phyloP scores from a whole-genome alignment of 139 green algal genomes.

The Coelastrella sp. region DNA sequence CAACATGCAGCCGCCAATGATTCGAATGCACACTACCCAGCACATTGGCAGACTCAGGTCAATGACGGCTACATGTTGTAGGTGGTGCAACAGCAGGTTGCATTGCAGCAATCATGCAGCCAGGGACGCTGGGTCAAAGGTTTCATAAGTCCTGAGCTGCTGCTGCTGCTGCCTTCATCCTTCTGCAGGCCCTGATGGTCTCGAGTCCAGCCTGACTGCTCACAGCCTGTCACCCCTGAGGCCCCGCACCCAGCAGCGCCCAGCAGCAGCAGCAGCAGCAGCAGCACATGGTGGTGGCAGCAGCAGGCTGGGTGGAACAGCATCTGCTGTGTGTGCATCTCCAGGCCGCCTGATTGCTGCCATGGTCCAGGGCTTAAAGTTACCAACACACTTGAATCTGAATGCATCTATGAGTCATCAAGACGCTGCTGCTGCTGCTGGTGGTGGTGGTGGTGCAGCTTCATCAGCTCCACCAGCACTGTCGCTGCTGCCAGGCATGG shows the following conservation, averaged over 20 bases:
- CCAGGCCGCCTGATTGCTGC: slow-evolving; percentile 14
- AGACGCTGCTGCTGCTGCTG: background rate
- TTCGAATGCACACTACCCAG: no score
- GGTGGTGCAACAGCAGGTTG: no score
- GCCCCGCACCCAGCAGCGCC: background rate
- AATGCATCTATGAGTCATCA: background rate
- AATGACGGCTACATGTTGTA: no score
- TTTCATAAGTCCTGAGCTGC: no score
- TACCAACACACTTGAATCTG: background rate
- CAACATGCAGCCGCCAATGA: no score
- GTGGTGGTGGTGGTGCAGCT: background rate
- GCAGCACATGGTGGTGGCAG: background rate
- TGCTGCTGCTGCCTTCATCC: no score
- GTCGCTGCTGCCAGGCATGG: background rate
- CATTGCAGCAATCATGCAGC: no score
- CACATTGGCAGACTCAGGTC: no score
- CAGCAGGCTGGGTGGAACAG: background rate
- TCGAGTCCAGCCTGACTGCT: slow-evolving; percentile 7
- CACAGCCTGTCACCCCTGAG: slow-evolving; percentile 4
- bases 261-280: background rate
- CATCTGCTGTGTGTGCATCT: slow-evolving; percentile 13
- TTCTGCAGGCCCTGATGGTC: slow-evolving; percentile 6
- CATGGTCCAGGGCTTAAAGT: slow-evolving; percentile 30
- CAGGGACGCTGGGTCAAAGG: no score
- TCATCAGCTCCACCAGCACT: background rate